Conservation (phyloP, 768 basidiomycete species). For the Serendipita vermifera region DNA sequence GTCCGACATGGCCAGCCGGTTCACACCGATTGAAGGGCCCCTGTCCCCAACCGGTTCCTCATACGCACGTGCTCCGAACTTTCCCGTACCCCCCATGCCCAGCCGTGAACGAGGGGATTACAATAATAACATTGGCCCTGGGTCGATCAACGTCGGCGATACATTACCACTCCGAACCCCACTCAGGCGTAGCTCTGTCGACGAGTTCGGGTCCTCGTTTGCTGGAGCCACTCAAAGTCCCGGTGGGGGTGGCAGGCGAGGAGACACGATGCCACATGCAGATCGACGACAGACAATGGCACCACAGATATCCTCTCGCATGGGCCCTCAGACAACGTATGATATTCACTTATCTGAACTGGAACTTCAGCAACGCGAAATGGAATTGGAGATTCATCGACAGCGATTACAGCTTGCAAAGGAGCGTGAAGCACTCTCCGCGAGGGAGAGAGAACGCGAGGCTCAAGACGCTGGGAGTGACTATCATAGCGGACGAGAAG, state of each 20-base stretch:
- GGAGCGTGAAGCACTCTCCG: not conserved
- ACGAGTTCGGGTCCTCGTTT: slow-evolving; percentile 1
- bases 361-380: not conserved
- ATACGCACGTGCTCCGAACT: too few species aligned
- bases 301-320: not conserved
- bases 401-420: not conserved
- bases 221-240: not conserved
- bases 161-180: slow-evolving; percentile 1
- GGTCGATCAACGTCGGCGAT: too few species aligned
- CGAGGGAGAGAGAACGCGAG: not conserved
- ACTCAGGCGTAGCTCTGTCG: not conserved
- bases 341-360: slow-evolving; percentile 5
- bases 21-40: slow-evolving; percentile 1
- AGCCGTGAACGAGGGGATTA: too few species aligned
- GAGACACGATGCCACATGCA: not conserved
- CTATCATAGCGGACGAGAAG: not conserved
- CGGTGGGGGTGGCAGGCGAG: not conserved
- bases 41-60: too few species aligned
- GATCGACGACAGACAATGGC: not conserved
- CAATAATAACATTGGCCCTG: too few species aligned
- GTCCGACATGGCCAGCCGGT: slow-evolving; percentile 7
- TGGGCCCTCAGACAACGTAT: not conserved
- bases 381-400: not conserved
- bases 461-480: not conserved
- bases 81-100: too few species aligned